phyloP scores from a whole-genome alignment of 1,139 yeast genomes.

The Saccharomyces uvarum region DNA sequence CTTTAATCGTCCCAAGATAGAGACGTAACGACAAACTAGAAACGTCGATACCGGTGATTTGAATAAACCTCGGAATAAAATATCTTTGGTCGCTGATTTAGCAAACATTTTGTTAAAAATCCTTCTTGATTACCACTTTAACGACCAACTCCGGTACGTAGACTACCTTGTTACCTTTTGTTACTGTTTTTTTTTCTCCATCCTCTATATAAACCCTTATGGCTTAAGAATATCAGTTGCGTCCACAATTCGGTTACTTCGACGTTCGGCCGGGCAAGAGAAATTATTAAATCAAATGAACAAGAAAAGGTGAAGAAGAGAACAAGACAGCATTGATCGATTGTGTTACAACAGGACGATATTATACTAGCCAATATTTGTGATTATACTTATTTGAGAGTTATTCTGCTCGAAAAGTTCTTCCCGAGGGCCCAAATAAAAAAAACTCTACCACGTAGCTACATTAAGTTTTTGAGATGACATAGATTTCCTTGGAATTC shows the following conservation, averaged over 20 bases:
- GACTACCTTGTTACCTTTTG: too few species aligned
- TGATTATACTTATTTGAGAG: too few species aligned
- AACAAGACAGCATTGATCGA: not conserved
- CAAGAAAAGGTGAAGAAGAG: not conserved
- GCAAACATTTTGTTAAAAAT: not conserved
- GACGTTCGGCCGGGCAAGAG: not conserved
- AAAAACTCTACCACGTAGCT: too few species aligned
- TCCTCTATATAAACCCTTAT: not conserved
- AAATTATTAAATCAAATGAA: not conserved
- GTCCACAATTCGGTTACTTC: not conserved
- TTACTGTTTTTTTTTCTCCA: not conserved
- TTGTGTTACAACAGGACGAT: not conserved
- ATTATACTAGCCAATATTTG: too few species aligned
- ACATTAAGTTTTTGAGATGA: too few species aligned
- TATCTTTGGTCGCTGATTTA: not conserved
- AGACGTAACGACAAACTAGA: slow-evolving; percentile 23
- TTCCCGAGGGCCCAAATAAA: too few species aligned
- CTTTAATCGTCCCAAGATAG: slow-evolving; percentile 31
- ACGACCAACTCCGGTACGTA: not conserved
- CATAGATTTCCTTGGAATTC: too few species aligned
- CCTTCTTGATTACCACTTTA: not conserved
- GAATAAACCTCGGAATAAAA: not conserved
- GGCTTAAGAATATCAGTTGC: not conserved
- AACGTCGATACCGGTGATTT: not conserved
- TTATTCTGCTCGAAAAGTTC: too few species aligned